Conservation (phyloP, 2,329 filamentous ascomycete genomes). For the Penicillium sp. region DNA sequence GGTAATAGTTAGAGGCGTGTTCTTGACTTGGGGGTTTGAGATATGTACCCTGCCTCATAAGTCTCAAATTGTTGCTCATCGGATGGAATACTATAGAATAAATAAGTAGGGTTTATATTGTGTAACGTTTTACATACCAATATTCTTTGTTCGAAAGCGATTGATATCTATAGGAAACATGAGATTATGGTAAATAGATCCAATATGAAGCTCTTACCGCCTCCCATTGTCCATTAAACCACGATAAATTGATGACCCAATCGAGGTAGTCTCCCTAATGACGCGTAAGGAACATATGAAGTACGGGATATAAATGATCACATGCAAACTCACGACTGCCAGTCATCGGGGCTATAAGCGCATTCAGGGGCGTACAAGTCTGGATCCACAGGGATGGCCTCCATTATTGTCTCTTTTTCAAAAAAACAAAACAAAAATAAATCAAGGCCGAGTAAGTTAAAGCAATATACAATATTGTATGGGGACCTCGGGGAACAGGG, state of each 20-base stretch:
- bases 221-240: constrained; percentile 6
- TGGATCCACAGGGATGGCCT: constrained; percentile 1
- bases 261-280: constrained; percentile 5
- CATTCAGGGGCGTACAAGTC: background rate
- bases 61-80: constrained; percentile 9
- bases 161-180: constrained; percentile 1
- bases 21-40: background rate
- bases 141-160: constrained; percentile 7
- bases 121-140: background rate
- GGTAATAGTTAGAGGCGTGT: background rate
- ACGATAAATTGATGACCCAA: constrained; percentile 7
- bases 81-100: background rate
- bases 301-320: no score
- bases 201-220: background rate
- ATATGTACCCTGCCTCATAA: constrained; percentile 6
- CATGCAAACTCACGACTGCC: constrained; percentile 8
- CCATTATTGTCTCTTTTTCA: background rate
- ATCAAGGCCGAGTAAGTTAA: background rate
- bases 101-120: background rate
- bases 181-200: background rate
- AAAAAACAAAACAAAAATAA: background rate
- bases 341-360: constrained; percentile 3
- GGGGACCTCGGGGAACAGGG: background rate
- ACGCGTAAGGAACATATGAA: background rate
- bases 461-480: background rate